These are phyloP conservation scores for Linum usitatissimum DNA, from an alignment of 345 rosid genomes.

Conservation along the genomic window DNA sequence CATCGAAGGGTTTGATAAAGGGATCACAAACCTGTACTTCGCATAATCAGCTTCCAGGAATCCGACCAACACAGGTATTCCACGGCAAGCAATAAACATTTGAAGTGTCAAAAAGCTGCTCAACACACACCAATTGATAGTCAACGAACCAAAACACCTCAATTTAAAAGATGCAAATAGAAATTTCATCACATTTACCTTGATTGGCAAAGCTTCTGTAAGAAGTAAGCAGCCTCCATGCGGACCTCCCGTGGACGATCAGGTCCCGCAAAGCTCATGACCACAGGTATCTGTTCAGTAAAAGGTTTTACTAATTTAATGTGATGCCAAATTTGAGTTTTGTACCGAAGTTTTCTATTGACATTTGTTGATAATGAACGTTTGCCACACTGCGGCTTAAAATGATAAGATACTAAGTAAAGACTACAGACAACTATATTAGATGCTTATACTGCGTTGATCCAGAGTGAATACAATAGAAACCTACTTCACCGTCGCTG, in stretches of 20 bases:
- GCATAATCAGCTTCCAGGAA: conserved; percentile 97
- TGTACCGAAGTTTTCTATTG: not conserved
- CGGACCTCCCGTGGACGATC: conserved; percentile 84
- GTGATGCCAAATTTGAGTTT: not conserved
- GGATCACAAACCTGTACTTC: conserved; percentile 61
- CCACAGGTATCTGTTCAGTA: conserved; percentile 60
- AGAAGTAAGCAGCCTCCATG: conserved; percentile 87
- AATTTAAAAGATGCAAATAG: conserved; percentile 5
- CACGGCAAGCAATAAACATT: conserved; percentile 96
- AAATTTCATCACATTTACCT: conserved; percentile 36
- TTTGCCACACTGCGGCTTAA: not conserved
- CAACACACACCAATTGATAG: conserved; percentile 23
- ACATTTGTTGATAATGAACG: not conserved
- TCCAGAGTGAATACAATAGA: not conserved
- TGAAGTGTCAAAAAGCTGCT: conserved; percentile 91
- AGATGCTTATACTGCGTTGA: not conserved
- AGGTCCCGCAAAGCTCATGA: conserved; percentile 67
- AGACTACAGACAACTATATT: not conserved
- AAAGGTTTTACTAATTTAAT: not conserved
- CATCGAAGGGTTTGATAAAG: not conserved
- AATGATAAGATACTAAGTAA: not conserved
- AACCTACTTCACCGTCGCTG: not conserved
- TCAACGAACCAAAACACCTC: conserved; percentile 1
- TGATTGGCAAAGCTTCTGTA: conserved; percentile 94
- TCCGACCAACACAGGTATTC: conserved; percentile 89